These are phyloP conservation scores for Lactarius evosmus DNA, from an alignment of 768 basidiomycete genomes.

Conservation along the genomic window DNA sequence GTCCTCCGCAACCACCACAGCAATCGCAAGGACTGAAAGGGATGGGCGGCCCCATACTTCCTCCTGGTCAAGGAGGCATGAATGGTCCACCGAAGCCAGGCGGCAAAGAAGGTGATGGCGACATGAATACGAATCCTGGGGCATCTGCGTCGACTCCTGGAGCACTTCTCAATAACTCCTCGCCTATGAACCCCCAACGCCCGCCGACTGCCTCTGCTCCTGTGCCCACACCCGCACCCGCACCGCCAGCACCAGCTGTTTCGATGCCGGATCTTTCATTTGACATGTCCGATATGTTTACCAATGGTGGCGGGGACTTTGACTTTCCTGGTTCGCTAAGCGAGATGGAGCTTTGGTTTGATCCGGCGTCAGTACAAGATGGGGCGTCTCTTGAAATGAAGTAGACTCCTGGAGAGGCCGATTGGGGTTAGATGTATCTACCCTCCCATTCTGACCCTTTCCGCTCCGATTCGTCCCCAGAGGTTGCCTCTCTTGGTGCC, in stretches of 20 bases:
- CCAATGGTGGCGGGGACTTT: constrained; percentile 11
- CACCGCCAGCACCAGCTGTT: constrained; percentile 1
- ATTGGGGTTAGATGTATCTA: background rate
- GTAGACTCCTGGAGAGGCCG: background rate
- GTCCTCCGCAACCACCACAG: constrained; percentile 14
- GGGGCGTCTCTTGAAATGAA: constrained; percentile 13
- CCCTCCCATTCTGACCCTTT: background rate
- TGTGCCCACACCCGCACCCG: constrained; percentile 4
- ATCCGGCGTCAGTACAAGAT: constrained; percentile 9
- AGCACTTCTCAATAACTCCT: constrained; percentile 16
- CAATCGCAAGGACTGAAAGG: constrained; percentile 19
- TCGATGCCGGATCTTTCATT: constrained; percentile 10
- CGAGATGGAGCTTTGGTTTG: constrained; percentile 18
- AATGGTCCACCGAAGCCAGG: constrained; percentile 22
- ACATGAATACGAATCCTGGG: constrained; percentile 17
- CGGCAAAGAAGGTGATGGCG: constrained; percentile 20
- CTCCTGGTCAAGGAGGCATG: constrained; percentile 29
- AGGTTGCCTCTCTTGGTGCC: constrained; percentile 7
- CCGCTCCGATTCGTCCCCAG: background rate
- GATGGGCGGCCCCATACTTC: constrained; percentile 28
- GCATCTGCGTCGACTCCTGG: constrained; percentile 18
- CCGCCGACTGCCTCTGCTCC: constrained; percentile 22
- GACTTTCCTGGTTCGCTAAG: constrained; percentile 4
- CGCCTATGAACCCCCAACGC: constrained; percentile 20
- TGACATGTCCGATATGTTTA: constrained; percentile 21